A percentile compares a stretch with the other conserved stretches of the same genome.
phyloP scores from a whole-genome alignment of 306 rosid species.

The Quercus mongolica region DNA sequence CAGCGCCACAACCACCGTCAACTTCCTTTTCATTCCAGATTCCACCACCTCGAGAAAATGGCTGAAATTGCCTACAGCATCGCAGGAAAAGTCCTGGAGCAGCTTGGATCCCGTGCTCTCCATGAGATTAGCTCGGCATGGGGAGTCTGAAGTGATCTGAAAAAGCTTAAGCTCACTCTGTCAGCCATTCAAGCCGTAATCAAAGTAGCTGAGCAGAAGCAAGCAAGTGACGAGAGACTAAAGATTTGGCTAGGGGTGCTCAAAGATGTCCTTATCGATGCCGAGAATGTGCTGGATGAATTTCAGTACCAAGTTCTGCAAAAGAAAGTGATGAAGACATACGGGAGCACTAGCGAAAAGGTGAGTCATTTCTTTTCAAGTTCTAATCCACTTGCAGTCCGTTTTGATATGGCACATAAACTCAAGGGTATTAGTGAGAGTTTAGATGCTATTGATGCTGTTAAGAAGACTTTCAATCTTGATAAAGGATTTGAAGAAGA shows the following conservation, averaged over 20 bases:
- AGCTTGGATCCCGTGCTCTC: neutral
- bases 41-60: no score
- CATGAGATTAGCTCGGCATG: neutral
- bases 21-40: no score
- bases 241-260: neutral
- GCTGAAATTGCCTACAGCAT: no score
- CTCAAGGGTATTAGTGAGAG: neutral
- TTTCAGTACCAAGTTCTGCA: no score
- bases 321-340: no score
- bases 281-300: no score
- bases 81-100: no score
- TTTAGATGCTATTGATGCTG: neutral
- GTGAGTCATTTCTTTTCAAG: no score
- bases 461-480: neutral
- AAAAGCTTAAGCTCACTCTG: neutral
- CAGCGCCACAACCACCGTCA: no score
- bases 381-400: no score
- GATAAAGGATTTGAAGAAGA: neutral
- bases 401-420: neutral
- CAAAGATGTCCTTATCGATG: neutral
- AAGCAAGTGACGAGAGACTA: neutral
- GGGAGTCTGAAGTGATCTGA: neutral
- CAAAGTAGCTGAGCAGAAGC: constrained; percentile 4
- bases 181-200: neutral
- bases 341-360: no score